Evolutionary conservation across 345 rosid species (phyloP), one percentile per base, ranked within the genome.

Genomic region (Microcos paniculata): DNA sequence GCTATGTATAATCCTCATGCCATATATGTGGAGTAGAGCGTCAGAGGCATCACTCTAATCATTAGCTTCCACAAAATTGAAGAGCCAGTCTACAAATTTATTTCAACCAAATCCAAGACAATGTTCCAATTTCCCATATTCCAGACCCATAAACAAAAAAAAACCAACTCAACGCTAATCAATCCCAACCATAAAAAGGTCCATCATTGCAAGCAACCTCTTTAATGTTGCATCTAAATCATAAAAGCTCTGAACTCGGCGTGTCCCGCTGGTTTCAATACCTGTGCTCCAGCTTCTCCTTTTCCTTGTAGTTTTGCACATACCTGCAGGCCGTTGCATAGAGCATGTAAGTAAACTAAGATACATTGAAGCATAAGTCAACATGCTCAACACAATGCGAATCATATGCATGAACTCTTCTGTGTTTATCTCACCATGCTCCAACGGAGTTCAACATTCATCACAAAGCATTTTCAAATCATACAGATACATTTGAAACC

Each of bases 211-310:
- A 21, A 0, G 19, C 30, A 46, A 61, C n/a, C 19, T 9, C 46
- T 30, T 42, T 30, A 73, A 59, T 19, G 45, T 28, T 62, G 69
- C 70, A 62, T 46, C 61, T 6, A 30, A 11, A 59, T 19, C 12
- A 35, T 46, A 33, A 58, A 73, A 71, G 23, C 10, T 8, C 49
- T 28, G 56, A 52, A 48, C 23, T 15, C 12, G 35, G 9, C 4
- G 6, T 51, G 5, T 16, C 56, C 67, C 18, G 0, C 59, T 7
- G 46, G 40, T 14, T 73, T 83, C 80, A 84, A 66, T 70, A 84
- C 81, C 89, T 84, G 74, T 86, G 87, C 5, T 53, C 75, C 82
- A 84, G 7, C 77, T 86, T 86, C 84, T 86, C 87, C 74, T 82
- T 80, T 71, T 84, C 87, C 80, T 78, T 9, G 80, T 48, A 83